Evolutionary conservation across 1,139 yeast genomes (phyloP).

Genomic region (Geotrichum klebahnii): DNA sequence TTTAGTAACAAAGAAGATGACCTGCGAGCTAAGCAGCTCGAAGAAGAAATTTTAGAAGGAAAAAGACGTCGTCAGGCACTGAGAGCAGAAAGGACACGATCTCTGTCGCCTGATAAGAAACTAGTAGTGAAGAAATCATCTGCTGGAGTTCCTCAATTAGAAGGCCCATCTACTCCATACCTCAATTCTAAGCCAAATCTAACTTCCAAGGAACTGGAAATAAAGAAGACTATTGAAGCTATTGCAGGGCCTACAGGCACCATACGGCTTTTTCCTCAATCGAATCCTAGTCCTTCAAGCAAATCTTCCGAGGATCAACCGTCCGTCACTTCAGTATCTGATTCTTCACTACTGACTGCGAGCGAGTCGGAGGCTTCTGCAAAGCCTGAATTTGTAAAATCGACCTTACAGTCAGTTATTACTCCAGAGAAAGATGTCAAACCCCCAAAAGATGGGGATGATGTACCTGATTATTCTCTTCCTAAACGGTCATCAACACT

Average conservation of each 20-base stretch:
- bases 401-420: neutral
- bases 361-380: neutral
- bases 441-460: neutral
- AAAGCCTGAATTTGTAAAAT: neutral
- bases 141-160: constrained; percentile 1
- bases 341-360: neutral
- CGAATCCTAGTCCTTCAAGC: neutral
- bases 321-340: neutral
- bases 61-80: constrained; percentile 35
- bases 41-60: constrained; percentile 37
- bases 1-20: constrained; percentile 39
- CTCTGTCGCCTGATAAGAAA: constrained; percentile 30
- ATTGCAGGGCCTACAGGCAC: constrained; percentile 28
- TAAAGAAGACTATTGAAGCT: constrained; percentile 26
- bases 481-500: neutral
- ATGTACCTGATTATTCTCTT: neutral
- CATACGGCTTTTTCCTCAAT: constrained; percentile 17
- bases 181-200: constrained; percentile 10
- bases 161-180: constrained; percentile 10
- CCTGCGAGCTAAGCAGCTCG: constrained; percentile 37
- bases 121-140: constrained; percentile 10
- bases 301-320: neutral
- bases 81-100: constrained; percentile 33
- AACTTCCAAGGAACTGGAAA: constrained; percentile 27
- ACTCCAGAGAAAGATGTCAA: neutral